Conservation (phyloP, 192 early-diverging fungal species). For the Gamsiella multidivaricata region DNA sequence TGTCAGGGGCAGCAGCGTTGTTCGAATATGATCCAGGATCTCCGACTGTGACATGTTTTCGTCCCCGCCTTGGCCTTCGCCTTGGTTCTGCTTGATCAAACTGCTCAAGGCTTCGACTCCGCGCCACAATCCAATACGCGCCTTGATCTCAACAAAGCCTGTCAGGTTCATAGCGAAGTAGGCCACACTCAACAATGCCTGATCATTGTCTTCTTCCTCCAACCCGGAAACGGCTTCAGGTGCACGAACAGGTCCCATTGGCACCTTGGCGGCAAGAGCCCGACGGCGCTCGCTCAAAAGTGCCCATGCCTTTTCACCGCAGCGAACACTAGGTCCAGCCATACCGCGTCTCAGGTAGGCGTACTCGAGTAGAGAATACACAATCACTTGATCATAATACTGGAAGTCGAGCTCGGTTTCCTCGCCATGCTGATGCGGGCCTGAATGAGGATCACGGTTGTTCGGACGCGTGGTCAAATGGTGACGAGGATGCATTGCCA, state of each 20-base stretch:
- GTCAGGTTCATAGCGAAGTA: conserved; percentile 49
- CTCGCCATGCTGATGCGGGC: not conserved
- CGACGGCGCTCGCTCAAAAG: conserved; percentile 48
- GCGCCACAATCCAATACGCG: conserved; percentile 48
- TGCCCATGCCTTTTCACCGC: conserved; percentile 51
- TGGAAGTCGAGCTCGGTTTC: conserved; percentile 40
- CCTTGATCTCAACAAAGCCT: conserved; percentile 52
- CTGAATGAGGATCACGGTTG: not conserved
- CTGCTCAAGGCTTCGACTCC: conserved; percentile 40
- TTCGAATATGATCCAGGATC: conserved; percentile 52
- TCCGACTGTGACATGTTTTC: conserved; percentile 40
- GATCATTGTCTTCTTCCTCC: conserved; percentile 34
- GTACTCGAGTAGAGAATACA: conserved; percentile 49
- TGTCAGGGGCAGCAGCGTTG: conserved; percentile 39
- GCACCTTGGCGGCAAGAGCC: conserved; percentile 14
- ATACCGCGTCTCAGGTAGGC: conserved; percentile 49
- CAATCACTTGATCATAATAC: conserved; percentile 50
- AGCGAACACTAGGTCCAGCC: conserved; percentile 42
- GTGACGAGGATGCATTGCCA: conserved; percentile 52
- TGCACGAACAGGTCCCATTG: not conserved
- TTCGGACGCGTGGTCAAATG: conserved; percentile 17
- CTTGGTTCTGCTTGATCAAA: conserved; percentile 19
- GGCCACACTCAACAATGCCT: conserved; percentile 35
- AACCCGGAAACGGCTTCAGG: not conserved
- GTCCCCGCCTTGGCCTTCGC: not conserved